phyloP scores from a whole-genome alignment of 1,284 basidiomycete species.

The Tilletia walkeri region DNA sequence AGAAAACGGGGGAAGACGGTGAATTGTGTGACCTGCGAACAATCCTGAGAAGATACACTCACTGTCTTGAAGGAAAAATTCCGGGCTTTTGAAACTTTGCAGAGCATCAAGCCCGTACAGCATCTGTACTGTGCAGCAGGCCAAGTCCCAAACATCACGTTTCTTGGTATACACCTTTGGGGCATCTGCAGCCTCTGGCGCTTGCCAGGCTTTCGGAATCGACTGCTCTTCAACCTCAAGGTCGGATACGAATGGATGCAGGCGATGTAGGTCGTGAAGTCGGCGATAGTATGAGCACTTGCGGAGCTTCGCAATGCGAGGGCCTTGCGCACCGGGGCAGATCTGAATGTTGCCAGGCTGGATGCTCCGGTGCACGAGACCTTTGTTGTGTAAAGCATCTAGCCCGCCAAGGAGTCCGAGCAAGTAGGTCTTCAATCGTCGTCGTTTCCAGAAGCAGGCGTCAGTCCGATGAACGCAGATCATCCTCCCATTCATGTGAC shows the following conservation, averaged over 20 bases:
- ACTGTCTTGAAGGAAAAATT: constrained; percentile 28
- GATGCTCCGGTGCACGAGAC: constrained; percentile 47
- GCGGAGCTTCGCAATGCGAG: constrained; percentile 28
- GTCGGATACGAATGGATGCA: constrained; percentile 41
- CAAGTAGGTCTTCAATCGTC: constrained; percentile 26
- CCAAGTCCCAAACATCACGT: constrained; percentile 53
- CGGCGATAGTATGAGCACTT: constrained; percentile 39
- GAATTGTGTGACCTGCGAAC: neutral
- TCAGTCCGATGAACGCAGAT: neutral
- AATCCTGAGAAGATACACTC: neutral
- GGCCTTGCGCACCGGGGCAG: constrained; percentile 16
- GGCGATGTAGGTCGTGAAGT: constrained; percentile 46
- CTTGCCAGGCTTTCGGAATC: constrained; percentile 38
- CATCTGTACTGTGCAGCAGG: constrained; percentile 48
- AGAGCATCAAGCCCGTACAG: constrained; percentile 44
- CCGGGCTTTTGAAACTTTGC: constrained; percentile 34
- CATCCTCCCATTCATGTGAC: neutral
- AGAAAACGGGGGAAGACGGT: neutral
- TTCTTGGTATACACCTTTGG: constrained; percentile 37
- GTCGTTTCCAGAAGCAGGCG: neutral
- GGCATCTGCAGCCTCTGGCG: constrained; percentile 44
- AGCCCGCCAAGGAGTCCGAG: constrained; percentile 40
- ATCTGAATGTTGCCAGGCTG: constrained; percentile 31
- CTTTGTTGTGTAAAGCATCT: constrained; percentile 39
- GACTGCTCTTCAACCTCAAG: constrained; percentile 22